Base-by-base conservation (phyloP, 2,329 filamentous ascomycete species). In the Knoxdaviesia capensis region DNA sequence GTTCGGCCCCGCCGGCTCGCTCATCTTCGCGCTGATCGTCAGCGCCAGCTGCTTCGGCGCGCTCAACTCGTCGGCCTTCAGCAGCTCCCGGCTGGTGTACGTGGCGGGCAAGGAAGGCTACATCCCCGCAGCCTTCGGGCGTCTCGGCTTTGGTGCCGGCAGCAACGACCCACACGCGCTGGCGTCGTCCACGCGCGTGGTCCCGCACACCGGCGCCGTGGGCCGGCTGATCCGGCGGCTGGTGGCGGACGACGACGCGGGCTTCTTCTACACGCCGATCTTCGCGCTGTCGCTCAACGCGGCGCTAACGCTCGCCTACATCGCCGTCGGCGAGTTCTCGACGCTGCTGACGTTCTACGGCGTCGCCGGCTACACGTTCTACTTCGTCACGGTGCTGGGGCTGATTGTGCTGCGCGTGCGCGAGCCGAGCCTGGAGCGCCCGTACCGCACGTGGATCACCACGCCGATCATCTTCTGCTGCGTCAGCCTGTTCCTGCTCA, bases 381-480 rank as follows among this genome's bases (percentile, higher is more conserved):
- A 98, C 63, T 98, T 98, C 58, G 64, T 93, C 43, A 92, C 88
- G 0, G 90, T 98, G 0, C 71, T 98, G 0, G 90, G 90, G 1
- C 68, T 98, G 40, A 94, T 98, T 47, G 73, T 98, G 41, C 66
- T 98, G 47, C 71, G 90, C 31, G 84, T 96, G 31, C 73, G 72
- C 47, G 90, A 98, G 58, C 90, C 90, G 4, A 68, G 78, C 47
- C 69, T 98, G 38, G 86, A 94, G 57, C 65, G 90, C 30, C 88
- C 90, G 1, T 98, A 98, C 60, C 79, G 77, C 56, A 94, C 87
- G 3, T 98, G 88, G 90, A 94, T 98, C 53, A 80, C 80, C 1
- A 98, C 90, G 3, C 90, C 90, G 7, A 88, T 98, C 49, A 88
- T 94, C 44, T 98, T 98, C 57, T 98, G 90, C 69, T 98, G 90